Base-by-base conservation (phyloP, 306 rosid genomes). In the Corylus americana region DNA sequence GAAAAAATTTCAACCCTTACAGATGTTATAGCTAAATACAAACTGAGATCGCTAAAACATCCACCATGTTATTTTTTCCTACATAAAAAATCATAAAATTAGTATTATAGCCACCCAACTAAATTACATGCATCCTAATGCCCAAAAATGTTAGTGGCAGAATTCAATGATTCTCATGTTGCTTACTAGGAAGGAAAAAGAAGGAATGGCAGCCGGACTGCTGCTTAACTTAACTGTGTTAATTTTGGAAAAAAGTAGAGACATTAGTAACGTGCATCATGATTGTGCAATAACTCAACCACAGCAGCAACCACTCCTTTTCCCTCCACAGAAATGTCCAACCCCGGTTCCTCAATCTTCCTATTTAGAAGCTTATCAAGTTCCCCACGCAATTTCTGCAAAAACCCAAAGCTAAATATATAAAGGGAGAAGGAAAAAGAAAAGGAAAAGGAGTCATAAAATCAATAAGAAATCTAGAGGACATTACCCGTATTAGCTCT, bases 291-390 rank as follows among this genome's bases (percentile, higher is more conserved):
- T 77, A 92, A 82, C 87, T 95, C 98, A 55, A 90, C 75, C 37
- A 90, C 98, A 78, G 96, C 98, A 47, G 89, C 87, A 68, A 95
- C 98, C 70, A 92, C 97, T 57, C 85, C 92, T 70, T 89, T 89
- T 78, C 98, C 98, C 83, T 91, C 94, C 7, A 77, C 63, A 22
- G 94, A 81, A 85, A 95, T 80, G 87, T 92, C 97, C 39, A 95
- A 83, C 25, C 25, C 42, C 91, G 97, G 97, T 59, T 95, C 97
- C 81, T 86, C 86, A 55, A 95, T 91, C 83, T 95, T 95, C 73
- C 87, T 92, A 63, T 88, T 92, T 31, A 94, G 81, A 80, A 94
- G 97, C 89, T 83, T 92, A 85, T 91, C 98, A 17, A 92, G 97
- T 83, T 92, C 97, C 20, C 88, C 83, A 0, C 97, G 97, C 82